Percentiles rank a stretch among this genome's conserved stretches.
phyloP scores from a whole-genome alignment of 148 eudicot species.

The Rhododendron ovatum region DNA sequence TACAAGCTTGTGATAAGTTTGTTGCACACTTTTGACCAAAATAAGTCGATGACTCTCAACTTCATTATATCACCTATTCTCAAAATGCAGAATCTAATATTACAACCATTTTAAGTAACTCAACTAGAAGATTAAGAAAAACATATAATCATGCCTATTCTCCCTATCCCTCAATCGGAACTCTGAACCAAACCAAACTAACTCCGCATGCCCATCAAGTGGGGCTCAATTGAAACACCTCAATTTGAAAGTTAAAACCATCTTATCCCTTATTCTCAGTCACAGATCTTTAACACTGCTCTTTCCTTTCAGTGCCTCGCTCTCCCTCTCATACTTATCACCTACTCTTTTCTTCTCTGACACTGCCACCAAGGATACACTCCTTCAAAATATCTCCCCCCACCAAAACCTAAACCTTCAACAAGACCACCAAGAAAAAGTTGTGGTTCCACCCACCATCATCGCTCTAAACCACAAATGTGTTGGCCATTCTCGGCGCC shows the following conservation, averaged over 20 bases:
- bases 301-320: neutral
- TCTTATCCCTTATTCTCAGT: neutral
- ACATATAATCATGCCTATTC: neutral
- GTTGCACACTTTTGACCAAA: neutral
- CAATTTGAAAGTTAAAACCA: neutral
- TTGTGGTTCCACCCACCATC: neutral
- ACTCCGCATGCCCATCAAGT: neutral
- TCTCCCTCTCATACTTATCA: neutral
- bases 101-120: no score
- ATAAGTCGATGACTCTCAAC: neutral
- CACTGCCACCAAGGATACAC: neutral
- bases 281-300: neutral
- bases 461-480: neutral
- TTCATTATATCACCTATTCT: neutral
- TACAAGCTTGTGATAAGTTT: no score
- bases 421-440: neutral
- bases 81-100: neutral
- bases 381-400: neutral
- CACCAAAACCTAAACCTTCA: neutral
- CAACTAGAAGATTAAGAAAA: no score
- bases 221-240: neutral
- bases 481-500: neutral
- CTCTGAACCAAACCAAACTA: neutral
- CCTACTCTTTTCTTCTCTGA: neutral
- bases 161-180: neutral